Evolutionary conservation across 192 early-diverging fungal species (phyloP).

Genomic region (Coemansia sp.): DNA sequence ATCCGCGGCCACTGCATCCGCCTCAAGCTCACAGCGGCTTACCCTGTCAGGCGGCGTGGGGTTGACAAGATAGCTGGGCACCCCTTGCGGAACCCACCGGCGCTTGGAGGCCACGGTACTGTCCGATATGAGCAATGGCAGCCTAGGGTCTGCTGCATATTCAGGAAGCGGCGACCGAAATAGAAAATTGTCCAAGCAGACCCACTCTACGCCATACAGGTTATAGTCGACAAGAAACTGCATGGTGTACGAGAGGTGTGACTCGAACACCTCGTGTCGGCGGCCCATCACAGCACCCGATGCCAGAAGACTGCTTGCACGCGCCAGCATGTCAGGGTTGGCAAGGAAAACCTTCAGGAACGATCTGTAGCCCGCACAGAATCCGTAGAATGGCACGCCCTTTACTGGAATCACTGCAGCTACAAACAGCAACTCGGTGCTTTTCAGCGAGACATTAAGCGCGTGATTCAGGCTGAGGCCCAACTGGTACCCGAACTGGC

Average conservation of each 20-base stretch:
- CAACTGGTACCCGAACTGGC: slow-evolving; percentile 35
- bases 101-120: slow-evolving; percentile 3
- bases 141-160: neutral
- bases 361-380: slow-evolving; percentile 64
- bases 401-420: slow-evolving; percentile 74
- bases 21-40: slow-evolving; percentile 76
- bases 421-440: slow-evolving; percentile 44
- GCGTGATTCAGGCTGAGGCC: slow-evolving; percentile 72
- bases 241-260: slow-evolving; percentile 79
- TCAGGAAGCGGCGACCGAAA: slow-evolving; percentile 36
- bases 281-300: slow-evolving; percentile 75
- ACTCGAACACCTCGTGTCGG: slow-evolving; percentile 73
- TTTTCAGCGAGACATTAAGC: slow-evolving; percentile 49
- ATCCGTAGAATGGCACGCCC: slow-evolving; percentile 90
- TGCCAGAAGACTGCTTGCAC: slow-evolving; percentile 67
- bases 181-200: slow-evolving; percentile 58
- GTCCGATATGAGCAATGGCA: slow-evolving; percentile 1
- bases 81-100: slow-evolving; percentile 36
- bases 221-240: slow-evolving; percentile 92
- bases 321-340: slow-evolving; percentile 63
- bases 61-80: slow-evolving; percentile 40
- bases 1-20: slow-evolving; percentile 63
- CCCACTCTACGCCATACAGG: slow-evolving; percentile 85
- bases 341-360: slow-evolving; percentile 80
- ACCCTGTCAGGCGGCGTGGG: slow-evolving; percentile 49